Conservation (phyloP, 805 yeast species). For the Maudiozyma bulderi region DNA sequence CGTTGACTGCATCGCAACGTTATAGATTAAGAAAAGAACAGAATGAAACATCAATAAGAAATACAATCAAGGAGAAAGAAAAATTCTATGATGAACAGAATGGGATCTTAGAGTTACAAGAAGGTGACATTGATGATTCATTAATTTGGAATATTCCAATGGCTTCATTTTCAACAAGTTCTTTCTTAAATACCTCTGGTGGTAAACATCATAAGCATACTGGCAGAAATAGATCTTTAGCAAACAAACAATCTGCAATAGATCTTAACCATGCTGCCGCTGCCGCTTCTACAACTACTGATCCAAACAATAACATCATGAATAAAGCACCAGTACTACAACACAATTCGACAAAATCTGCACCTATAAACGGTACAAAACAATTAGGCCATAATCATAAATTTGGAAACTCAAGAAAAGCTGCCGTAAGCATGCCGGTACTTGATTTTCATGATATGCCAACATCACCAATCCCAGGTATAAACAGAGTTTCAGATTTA, state of each 20-base stretch:
- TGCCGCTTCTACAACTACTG: not conserved
- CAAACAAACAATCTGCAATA: not conserved
- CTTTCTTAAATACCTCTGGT: conserved; percentile 13
- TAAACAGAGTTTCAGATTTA: conserved; percentile 21
- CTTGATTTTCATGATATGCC: conserved; percentile 29
- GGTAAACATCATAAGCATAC: not conserved
- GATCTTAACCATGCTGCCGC: not conserved
- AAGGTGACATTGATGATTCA: conserved; percentile 32
- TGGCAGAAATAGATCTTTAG: not conserved
- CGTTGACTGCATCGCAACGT: conserved; percentile 35
- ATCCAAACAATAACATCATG: not conserved
- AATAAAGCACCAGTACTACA: not conserved
- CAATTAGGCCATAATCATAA: not conserved
- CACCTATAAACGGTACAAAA: not conserved
- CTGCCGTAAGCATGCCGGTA: conserved; percentile 21
- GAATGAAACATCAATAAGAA: conserved; percentile 27
- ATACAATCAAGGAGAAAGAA: conserved; percentile 29
- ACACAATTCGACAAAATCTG: not conserved
- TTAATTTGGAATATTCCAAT: conserved; percentile 46
- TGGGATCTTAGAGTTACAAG: conserved; percentile 10
- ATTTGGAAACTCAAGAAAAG: not conserved
- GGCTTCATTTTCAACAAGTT: conserved; percentile 30
- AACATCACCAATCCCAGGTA: conserved; percentile 44
- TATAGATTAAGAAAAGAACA: conserved; percentile 33
- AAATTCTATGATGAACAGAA: conserved; percentile 32